Percentiles rank a stretch among this genome's conserved stretches.
Conservation (phyloP, 2,329 filamentous ascomycete genomes). For the Bipolaris zeicola region DNA sequence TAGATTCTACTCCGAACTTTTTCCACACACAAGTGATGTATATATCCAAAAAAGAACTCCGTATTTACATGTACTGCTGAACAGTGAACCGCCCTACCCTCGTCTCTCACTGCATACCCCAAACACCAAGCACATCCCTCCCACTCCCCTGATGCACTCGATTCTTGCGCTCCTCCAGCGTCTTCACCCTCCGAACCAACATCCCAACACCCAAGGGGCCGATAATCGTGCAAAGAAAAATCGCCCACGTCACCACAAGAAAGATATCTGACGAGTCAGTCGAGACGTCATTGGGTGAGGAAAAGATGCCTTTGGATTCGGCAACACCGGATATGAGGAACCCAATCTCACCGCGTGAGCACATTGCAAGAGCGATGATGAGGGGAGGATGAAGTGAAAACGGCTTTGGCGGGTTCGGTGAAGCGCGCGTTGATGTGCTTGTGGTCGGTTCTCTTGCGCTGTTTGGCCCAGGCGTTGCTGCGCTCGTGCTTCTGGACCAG, state of each 20-base stretch:
- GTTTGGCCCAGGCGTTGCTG: background rate
- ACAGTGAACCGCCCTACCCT: background rate
- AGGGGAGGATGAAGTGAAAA: slow-evolving; percentile 69
- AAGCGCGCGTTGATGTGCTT: slow-evolving; percentile 17
- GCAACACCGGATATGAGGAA: slow-evolving; percentile 75
- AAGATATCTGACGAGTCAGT: slow-evolving; percentile 54
- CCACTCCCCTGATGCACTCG: slow-evolving; percentile 39
- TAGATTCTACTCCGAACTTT: too few relatives aligned
- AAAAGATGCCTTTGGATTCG: slow-evolving; percentile 59
- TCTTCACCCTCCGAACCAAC: slow-evolving; percentile 55
- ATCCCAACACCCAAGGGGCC: slow-evolving; percentile 60
- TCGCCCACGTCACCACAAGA: slow-evolving; percentile 61
- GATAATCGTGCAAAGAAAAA: slow-evolving; percentile 62
- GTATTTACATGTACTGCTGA: too few relatives aligned
- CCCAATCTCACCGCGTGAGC: slow-evolving; percentile 78
- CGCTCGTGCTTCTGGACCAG: background rate
- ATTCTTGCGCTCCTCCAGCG: slow-evolving; percentile 45
- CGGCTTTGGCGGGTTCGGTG: slow-evolving; percentile 51
- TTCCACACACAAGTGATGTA: too few relatives aligned
- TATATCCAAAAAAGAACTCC: too few relatives aligned
- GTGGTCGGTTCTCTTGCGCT: background rate
- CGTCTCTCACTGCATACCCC: slow-evolving; percentile 45
- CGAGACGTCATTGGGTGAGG: slow-evolving; percentile 16
- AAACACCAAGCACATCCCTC: slow-evolving; percentile 52
- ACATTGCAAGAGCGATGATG: slow-evolving; percentile 73